Conservation (phyloP, 2,329 filamentous ascomycete species). For the Botrytis deweyae region DNA sequence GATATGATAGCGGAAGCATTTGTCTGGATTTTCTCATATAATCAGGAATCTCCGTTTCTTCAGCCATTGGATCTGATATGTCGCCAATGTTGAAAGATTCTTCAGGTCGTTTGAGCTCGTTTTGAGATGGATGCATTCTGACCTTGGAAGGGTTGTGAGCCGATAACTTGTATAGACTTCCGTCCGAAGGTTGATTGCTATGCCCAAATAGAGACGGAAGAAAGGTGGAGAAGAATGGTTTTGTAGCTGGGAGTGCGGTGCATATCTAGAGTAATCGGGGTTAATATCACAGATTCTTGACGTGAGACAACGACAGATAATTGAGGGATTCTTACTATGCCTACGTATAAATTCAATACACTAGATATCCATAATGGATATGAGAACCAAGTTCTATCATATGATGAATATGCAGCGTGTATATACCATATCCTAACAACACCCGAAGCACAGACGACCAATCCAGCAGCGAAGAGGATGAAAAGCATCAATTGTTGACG, state of each 20-base stretch:
- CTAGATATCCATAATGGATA: slow-evolving; percentile 41
- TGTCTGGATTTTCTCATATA: not conserved
- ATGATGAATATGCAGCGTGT: slow-evolving; percentile 32
- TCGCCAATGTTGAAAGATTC: not conserved
- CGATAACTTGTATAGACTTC: not conserved
- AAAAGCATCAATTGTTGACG: slow-evolving; percentile 49
- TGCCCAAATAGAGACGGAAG: slow-evolving; percentile 34
- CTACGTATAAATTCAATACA: slow-evolving; percentile 44
- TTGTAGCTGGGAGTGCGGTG: slow-evolving; percentile 46
- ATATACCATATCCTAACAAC: slow-evolving; percentile 41
- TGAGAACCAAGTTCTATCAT: slow-evolving; percentile 41
- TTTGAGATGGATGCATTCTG: not conserved
- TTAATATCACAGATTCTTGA: not conserved
- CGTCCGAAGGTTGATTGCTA: not conserved
- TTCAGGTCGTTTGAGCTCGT: not conserved
- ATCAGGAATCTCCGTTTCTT: not conserved
- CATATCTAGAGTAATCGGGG: slow-evolving; percentile 39
- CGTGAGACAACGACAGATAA: not conserved
- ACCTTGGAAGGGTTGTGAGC: not conserved
- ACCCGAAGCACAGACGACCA: slow-evolving; percentile 45
- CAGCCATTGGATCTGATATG: not conserved
- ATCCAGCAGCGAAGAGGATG: slow-evolving; percentile 49
- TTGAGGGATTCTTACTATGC: slow-evolving; percentile 40
- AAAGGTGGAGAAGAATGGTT: slow-evolving; percentile 45
- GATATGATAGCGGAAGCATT: slow-evolving; percentile 17